Conservation (phyloP, 2,329 filamentous ascomycete genomes). For the Helotiales sp. region DNA sequence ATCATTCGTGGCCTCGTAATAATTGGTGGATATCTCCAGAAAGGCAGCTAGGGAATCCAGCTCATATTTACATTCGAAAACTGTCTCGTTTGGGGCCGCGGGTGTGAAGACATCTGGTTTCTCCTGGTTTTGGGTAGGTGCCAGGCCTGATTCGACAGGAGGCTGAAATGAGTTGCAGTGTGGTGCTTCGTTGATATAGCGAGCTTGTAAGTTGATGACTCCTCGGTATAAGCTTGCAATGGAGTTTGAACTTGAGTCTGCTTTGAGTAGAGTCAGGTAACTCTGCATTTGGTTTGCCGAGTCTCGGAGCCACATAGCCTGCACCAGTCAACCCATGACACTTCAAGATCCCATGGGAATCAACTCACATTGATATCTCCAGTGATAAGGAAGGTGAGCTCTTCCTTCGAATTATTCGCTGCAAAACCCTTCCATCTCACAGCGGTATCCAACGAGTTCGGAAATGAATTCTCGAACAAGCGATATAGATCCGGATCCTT, state of each 20-base stretch:
- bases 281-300: constrained; percentile 78
- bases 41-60: constrained; percentile 90
- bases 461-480: constrained; percentile 74
- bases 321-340: constrained; percentile 72
- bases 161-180: constrained; percentile 95
- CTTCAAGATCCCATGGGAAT: constrained; percentile 23
- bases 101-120: constrained; percentile 64
- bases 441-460: constrained; percentile 77
- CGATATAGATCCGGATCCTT: constrained; percentile 76
- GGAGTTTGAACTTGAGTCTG: constrained; percentile 58
- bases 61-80: constrained; percentile 97
- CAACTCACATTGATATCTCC: constrained; percentile 50
- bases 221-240: constrained; percentile 72
- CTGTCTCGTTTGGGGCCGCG: constrained; percentile 71
- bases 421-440: constrained; percentile 70
- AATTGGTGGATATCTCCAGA: constrained; percentile 79
- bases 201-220: constrained; percentile 72
- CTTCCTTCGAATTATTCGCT: constrained; percentile 62
- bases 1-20: constrained; percentile 75
- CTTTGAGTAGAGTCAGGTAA: constrained; percentile 64
- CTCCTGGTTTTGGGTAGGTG: constrained; percentile 64
- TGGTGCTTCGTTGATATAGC: constrained; percentile 70
- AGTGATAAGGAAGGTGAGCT: constrained; percentile 65
- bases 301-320: constrained; percentile 91
- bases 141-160: constrained; percentile 73